phyloP scores from a whole-genome alignment of 768 basidiomycete species.

The Leccinum pellstonianum region DNA sequence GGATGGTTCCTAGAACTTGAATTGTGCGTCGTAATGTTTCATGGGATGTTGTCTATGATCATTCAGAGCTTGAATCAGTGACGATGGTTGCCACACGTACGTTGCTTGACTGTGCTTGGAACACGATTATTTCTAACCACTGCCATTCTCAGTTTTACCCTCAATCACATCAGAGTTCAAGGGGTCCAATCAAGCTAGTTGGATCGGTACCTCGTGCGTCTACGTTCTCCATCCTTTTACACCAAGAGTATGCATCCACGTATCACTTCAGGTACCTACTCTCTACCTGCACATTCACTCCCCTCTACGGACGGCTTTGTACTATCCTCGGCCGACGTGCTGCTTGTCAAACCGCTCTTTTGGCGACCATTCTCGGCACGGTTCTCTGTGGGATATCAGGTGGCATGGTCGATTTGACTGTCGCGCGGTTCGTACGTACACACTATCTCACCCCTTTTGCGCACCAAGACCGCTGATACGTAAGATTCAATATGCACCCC shows the following conservation, averaged over 20 bases:
- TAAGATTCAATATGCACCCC: background rate
- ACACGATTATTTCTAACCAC: conserved; percentile 1
- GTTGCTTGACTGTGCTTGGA: background rate
- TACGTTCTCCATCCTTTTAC: background rate
- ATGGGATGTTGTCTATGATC: background rate
- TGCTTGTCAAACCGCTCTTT: conserved; percentile 62
- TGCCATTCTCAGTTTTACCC: conserved; percentile 7
- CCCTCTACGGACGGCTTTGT: conserved; percentile 73
- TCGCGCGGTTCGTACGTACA: conserved; percentile 62
- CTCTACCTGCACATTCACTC: conserved; percentile 78
- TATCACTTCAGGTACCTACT: conserved; percentile 48
- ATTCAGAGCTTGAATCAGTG: conserved; percentile 6
- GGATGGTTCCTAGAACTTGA: background rate
- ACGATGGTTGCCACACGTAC: conserved; percentile 27
- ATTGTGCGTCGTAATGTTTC: background rate
- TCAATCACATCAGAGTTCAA: conserved; percentile 26
- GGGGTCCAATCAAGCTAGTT: conserved; percentile 29
- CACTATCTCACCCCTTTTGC: background rate
- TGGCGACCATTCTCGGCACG: conserved; percentile 59
- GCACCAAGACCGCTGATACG: background rate
- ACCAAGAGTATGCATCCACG: background rate
- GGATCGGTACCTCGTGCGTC: conserved; percentile 28
- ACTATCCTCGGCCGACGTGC: conserved; percentile 69
- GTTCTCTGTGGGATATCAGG: conserved; percentile 63
- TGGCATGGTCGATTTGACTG: conserved; percentile 66